A percentile compares a stretch with the other conserved stretches of the same genome.
Conservation (phyloP, 441 rosid species). For the Breynia disticha region DNA sequence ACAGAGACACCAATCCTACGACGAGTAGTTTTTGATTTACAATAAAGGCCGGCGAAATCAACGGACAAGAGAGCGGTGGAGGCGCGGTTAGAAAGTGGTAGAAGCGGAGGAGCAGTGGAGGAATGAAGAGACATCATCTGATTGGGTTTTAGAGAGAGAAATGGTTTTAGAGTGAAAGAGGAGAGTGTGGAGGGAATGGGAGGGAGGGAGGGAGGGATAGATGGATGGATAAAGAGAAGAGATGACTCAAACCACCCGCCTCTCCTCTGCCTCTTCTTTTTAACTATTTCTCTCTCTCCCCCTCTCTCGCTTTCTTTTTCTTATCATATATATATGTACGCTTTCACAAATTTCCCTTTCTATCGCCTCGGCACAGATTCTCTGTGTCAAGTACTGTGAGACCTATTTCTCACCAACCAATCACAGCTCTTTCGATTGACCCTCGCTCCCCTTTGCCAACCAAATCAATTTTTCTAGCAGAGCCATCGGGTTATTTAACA, state of each 20-base stretch:
- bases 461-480: too few relatives aligned
- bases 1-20: conserved; percentile 48
- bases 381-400: too few relatives aligned
- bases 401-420: too few relatives aligned
- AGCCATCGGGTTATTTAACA: too few relatives aligned
- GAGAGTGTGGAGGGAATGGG: conserved; percentile 11
- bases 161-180: conserved; percentile 7
- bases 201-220: conserved; percentile 2
- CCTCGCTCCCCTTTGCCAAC: too few relatives aligned
- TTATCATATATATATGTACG: too few relatives aligned
- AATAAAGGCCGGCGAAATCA: conserved; percentile 63
- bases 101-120: conserved; percentile 45
- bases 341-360: too few relatives aligned
- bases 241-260: conserved; percentile 43
- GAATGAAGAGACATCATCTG: conserved; percentile 18
- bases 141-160: conserved; percentile 11
- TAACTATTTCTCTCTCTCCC: background rate
- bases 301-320: background rate
- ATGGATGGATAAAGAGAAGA: conserved; percentile 4
- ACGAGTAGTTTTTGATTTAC: conserved; percentile 43
- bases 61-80: conserved; percentile 35
- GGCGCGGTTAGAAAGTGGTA: conserved; percentile 26
- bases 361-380: too few relatives aligned
- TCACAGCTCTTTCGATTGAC: too few relatives aligned
- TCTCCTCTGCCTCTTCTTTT: background rate